A percentile compares a stretch with the other conserved stretches of the same genome.
Evolutionary conservation across 1,284 basidiomycete genomes (phyloP).

Genomic region (Leccinum subrobustum): DNA sequence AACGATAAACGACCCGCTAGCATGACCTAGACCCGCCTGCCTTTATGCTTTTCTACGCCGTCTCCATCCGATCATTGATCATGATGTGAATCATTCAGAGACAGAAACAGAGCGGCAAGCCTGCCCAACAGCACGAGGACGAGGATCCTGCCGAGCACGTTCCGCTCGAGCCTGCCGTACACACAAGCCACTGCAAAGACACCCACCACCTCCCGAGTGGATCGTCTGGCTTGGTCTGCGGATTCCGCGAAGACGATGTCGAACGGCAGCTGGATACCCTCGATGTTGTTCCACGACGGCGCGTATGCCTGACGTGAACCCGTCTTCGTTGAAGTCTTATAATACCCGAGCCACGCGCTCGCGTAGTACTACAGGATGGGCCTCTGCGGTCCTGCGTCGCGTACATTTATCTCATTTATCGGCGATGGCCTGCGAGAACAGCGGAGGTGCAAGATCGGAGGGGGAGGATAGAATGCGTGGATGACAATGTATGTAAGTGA

Average conservation of each 20-base stretch:
- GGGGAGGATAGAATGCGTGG: background rate
- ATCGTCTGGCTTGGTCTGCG: constrained; percentile 3
- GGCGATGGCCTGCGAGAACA: constrained; percentile 35
- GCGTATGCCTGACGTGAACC: constrained; percentile 64
- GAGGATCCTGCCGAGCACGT: constrained; percentile 11
- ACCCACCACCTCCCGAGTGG: constrained; percentile 2
- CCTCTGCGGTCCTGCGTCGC: constrained; percentile 60
- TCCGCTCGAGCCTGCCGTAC: constrained; percentile 36
- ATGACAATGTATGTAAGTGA: background rate
- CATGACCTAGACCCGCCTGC: background rate
- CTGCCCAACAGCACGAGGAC: constrained; percentile 10
- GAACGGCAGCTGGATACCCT: constrained; percentile 29
- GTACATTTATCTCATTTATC: constrained; percentile 54
- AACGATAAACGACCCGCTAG: background rate
- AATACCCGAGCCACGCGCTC: constrained; percentile 77
- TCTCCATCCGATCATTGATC: background rate
- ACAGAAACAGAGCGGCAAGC: background rate
- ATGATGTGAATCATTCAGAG: background rate
- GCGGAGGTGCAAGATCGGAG: background rate
- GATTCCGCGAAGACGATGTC: constrained; percentile 28
- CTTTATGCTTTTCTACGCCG: background rate
- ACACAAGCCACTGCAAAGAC: constrained; percentile 14
- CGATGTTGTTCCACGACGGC: constrained; percentile 34
- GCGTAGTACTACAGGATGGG: constrained; percentile 57
- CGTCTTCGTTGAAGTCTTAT: constrained; percentile 73